These are phyloP conservation scores for Lophium mytilinum DNA, from an alignment of 495 filamentous ascomycete genomes.

Conservation along the genomic window DNA sequence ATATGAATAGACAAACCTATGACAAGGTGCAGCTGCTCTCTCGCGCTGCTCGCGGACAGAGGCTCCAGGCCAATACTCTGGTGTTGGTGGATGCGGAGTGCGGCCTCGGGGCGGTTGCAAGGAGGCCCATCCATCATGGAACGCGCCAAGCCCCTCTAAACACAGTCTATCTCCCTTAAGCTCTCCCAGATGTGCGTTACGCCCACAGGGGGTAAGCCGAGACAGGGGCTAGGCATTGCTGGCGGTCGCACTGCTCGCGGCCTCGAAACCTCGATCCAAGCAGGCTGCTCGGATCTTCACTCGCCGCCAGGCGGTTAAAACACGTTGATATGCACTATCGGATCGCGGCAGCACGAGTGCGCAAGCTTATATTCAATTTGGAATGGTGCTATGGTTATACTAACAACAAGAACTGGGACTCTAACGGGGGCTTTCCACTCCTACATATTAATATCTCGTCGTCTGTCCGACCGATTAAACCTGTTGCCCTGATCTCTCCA, in stretches of 20 bases:
- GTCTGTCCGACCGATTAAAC: constrained; percentile 8
- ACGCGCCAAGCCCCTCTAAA: neutral
- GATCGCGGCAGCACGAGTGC: neutral
- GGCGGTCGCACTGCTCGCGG: neutral
- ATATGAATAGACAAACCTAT: too few species aligned
- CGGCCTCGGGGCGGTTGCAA: too few species aligned
- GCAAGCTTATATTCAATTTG: constrained; percentile 5
- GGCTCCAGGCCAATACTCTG: too few species aligned
- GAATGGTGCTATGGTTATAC: constrained; percentile 2
- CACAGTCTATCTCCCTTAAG: neutral
- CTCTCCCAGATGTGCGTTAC: neutral
- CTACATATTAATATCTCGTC: constrained; percentile 19
- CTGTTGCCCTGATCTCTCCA: constrained; percentile 8
- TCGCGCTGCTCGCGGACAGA: too few species aligned
- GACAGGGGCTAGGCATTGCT: neutral
- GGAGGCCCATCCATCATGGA: too few species aligned
- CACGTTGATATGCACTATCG: neutral
- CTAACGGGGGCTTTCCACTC: constrained; percentile 11
- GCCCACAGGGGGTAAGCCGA: neutral
- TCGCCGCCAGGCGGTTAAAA: neutral
- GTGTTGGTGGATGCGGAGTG: too few species aligned
- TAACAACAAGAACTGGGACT: constrained; percentile 6
- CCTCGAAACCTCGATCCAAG: neutral
- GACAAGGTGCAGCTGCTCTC: too few species aligned
- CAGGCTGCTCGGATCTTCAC: neutral